Conservation (phyloP, 768 basidiomycete genomes). For the Pisolithus orientalis region DNA sequence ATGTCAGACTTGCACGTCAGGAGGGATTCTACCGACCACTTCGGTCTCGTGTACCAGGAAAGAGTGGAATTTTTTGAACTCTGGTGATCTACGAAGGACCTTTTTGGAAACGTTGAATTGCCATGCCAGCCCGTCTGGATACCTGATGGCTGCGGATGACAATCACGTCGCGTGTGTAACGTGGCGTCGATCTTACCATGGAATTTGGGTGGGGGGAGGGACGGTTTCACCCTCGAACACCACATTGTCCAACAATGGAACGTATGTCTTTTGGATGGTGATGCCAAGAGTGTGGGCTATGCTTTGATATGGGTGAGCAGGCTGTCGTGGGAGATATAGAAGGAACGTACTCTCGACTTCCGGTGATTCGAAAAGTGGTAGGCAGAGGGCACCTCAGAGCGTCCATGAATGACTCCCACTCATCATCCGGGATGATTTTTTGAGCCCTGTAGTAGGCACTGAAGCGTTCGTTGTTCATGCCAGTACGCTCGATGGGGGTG, state of each 20-base stretch:
- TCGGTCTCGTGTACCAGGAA: constrained; percentile 98
- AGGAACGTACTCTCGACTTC: constrained; percentile 68
- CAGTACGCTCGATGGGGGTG: constrained; percentile 48
- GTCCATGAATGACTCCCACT: constrained; percentile 73
- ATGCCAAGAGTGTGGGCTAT: constrained; percentile 71
- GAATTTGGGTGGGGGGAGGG: constrained; percentile 74
- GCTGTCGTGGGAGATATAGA: neutral
- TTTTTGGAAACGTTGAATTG: constrained; percentile 90
- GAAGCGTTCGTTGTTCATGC: constrained; percentile 70
- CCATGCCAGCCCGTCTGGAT: constrained; percentile 94
- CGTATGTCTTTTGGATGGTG: constrained; percentile 69
- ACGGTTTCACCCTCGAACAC: constrained; percentile 71
- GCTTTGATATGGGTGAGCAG: constrained; percentile 31
- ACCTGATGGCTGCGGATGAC: constrained; percentile 45
- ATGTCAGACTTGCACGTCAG: neutral
- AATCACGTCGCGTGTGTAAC: neutral
- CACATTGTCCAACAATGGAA: constrained; percentile 67
- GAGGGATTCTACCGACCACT: constrained; percentile 53
- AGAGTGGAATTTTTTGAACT: constrained; percentile 92
- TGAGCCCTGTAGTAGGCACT: constrained; percentile 70
- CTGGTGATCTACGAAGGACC: constrained; percentile 76
- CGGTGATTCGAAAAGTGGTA: constrained; percentile 90
- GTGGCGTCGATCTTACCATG: constrained; percentile 52
- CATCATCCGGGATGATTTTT: constrained; percentile 63
- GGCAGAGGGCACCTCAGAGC: constrained; percentile 69